Conservation (phyloP, 2,329 filamentous ascomycete species). For the Tricladium varicosporioides region DNA sequence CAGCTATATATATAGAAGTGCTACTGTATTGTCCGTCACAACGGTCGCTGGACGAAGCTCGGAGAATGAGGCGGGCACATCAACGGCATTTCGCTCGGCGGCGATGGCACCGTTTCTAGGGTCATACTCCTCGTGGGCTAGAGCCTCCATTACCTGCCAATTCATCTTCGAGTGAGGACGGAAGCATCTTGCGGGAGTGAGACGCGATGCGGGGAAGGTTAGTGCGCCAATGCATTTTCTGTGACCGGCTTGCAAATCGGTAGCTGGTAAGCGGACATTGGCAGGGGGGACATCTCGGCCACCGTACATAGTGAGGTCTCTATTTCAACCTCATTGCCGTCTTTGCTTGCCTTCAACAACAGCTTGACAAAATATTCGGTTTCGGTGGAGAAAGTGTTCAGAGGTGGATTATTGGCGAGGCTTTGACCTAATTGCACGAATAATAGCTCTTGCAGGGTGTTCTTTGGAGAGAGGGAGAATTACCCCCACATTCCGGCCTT, state of each 20-base stretch:
- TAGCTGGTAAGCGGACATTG: slow-evolving; percentile 1
- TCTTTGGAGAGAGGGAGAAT: too few relatives aligned
- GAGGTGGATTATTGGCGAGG: too few relatives aligned
- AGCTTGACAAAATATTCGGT: neutral
- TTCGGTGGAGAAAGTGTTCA: too few relatives aligned
- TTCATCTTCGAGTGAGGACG: neutral
- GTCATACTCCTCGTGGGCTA: neutral
- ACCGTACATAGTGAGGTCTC: neutral
- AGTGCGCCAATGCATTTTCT: neutral
- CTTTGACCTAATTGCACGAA: too few relatives aligned
- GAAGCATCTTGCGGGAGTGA: slow-evolving; percentile 11
- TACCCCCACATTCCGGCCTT: too few relatives aligned
- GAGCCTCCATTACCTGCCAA: neutral
- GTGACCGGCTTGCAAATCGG: slow-evolving; percentile 13
- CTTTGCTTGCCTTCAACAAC: neutral
- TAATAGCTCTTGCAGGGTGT: too few relatives aligned
- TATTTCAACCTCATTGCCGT: too few relatives aligned
- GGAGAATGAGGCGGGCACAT: slow-evolving; percentile 1
- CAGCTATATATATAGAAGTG: neutral
- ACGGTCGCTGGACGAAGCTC: slow-evolving; percentile 11
- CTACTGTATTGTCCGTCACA: too few relatives aligned
- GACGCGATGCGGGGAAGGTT: slow-evolving; percentile 15
- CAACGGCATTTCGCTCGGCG: slow-evolving; percentile 24
- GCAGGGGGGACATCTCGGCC: neutral
- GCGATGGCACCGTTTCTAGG: neutral